Conservation (phyloP, 768 basidiomycete species). For the Lactarius deliciosus region DNA sequence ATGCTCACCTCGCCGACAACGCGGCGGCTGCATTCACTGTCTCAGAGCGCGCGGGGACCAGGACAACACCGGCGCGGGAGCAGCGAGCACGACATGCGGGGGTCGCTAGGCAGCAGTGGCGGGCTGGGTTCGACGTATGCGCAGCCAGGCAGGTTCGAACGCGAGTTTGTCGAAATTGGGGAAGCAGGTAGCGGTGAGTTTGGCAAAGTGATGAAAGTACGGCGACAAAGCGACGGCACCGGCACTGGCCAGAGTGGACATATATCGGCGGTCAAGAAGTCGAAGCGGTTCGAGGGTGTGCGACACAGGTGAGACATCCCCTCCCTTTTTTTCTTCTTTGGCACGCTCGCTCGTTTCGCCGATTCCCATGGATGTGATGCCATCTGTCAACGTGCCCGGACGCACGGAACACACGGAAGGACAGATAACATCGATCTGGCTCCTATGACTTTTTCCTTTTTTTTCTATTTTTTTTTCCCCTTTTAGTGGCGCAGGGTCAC, state of each 20-base stretch:
- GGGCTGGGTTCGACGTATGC: slow-evolving; percentile 39
- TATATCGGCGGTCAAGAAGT: slow-evolving; percentile 90
- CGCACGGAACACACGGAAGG: not conserved
- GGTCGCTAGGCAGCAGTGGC: not conserved
- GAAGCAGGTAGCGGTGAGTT: slow-evolving; percentile 91
- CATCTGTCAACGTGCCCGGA: slow-evolving; percentile 9
- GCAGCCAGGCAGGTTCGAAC: slow-evolving; percentile 68
- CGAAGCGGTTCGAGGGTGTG: slow-evolving; percentile 86
- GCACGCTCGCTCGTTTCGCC: not conserved
- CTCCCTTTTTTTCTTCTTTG: slow-evolving; percentile 17
- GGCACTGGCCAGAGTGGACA: slow-evolving; percentile 26
- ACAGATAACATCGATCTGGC: slow-evolving; percentile 1
- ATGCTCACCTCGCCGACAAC: slow-evolving; percentile 19
- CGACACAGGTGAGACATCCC: slow-evolving; percentile 73
- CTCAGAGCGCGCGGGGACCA: not conserved
- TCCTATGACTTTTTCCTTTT: not conserved
- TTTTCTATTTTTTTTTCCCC: not conserved
- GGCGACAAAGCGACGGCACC: slow-evolving; percentile 51
- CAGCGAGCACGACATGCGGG: slow-evolving; percentile 3
- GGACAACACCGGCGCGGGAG: slow-evolving; percentile 14
- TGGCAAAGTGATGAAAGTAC: slow-evolving; percentile 87
- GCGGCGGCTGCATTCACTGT: not conserved
- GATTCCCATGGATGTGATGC: slow-evolving; percentile 9
- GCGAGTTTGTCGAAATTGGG: slow-evolving; percentile 76
- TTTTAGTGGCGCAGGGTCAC: slow-evolving; percentile 8